Conservation (phyloP, 2,329 filamentous ascomycete genomes). For the Talaromyces pinophilus region DNA sequence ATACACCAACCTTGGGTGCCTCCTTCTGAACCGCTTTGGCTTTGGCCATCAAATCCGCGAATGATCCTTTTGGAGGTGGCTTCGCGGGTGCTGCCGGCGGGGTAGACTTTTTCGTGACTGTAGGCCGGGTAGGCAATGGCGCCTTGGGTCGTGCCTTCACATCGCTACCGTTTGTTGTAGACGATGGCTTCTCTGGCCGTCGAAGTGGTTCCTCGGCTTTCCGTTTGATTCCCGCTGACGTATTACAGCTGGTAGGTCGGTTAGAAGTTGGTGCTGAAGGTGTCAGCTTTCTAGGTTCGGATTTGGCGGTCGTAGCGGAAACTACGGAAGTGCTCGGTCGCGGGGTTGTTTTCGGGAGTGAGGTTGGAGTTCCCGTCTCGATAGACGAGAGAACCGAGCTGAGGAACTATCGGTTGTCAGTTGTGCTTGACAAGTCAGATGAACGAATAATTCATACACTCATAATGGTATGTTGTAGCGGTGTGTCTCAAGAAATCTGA, state of each 20-base stretch:
- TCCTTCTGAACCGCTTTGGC: slow-evolving; percentile 57
- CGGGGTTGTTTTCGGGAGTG: slow-evolving; percentile 29
- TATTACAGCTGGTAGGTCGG: slow-evolving; percentile 9
- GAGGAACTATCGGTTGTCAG: slow-evolving; percentile 47
- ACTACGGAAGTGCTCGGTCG: slow-evolving; percentile 31
- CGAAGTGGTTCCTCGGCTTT: slow-evolving; percentile 47
- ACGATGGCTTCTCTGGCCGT: slow-evolving; percentile 32
- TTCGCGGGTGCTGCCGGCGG: slow-evolving; percentile 35
- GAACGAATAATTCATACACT: slow-evolving; percentile 36
- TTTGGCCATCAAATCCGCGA: slow-evolving; percentile 59
- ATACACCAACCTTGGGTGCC: slow-evolving; percentile 51
- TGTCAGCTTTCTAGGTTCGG: slow-evolving; percentile 26
- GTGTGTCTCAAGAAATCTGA: not conserved
- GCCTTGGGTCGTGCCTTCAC: slow-evolving; percentile 30
- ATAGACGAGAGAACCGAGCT: slow-evolving; percentile 55
- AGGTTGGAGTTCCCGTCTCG: slow-evolving; percentile 44
- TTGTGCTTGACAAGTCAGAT: not conserved
- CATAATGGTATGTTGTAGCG: slow-evolving; percentile 32
- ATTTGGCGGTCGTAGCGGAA: slow-evolving; percentile 29
- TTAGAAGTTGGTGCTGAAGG: slow-evolving; percentile 26
- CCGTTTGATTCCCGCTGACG: slow-evolving; percentile 39
- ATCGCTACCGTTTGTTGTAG: slow-evolving; percentile 26
- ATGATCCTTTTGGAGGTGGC: slow-evolving; percentile 59
- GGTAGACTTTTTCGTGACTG: slow-evolving; percentile 25
- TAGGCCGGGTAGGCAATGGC: slow-evolving; percentile 25